Base-by-base conservation (phyloP, 208 protist species). In the Blastocrithidia nonstop region DNA sequence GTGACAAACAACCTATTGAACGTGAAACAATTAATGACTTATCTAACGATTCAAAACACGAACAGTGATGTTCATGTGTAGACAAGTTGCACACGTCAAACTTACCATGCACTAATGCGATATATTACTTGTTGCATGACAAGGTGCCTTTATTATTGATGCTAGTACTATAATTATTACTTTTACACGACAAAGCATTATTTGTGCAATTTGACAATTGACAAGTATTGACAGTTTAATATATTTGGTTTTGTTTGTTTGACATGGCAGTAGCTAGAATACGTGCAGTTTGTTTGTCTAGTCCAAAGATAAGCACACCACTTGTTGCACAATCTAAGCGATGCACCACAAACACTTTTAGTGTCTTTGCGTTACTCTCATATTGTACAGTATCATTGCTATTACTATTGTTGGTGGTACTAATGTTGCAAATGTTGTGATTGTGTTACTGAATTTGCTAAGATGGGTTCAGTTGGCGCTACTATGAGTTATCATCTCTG, bases 321-420 rank as follows among this genome's bases (percentile, higher is more conserved):
- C 80, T 90, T 19, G 87, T 94, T 4, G 68, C 68, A 0, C 63
- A 72, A 42, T 94, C 87, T 2, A 94, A 61, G 0, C 87, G 70
- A 44, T 94, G 87, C 31, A 90, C 80, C 0, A 88, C 82, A 42
- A 68, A 73, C 1, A 59, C 39, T 35, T 69, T 66, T 23, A 78
- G 36, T 0, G 33, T 9, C 19, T 38, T 44, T 13, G 31, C 19
- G 9, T 15, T n/a, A n/a, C 35, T 28, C 5, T 32, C 24, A 1
- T 19, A 33, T 47, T 24, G 24, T 9, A 5, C 5, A 6, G 21
- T 22, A 20, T 19, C 29, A 17, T 16, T 6, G 15, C 17, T 40
- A 33, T 20, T 19, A 0, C 17, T n/a, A 44, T 13, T 20, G 6
- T n/a, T n/a, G n/a, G n/a, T n/a, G n/a, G n/a, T n/a, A n/a, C n/a